These are phyloP conservation scores for Trichodelitschia bisporula DNA, from an alignment of 495 filamentous ascomycete genomes.

Conservation along the genomic window DNA sequence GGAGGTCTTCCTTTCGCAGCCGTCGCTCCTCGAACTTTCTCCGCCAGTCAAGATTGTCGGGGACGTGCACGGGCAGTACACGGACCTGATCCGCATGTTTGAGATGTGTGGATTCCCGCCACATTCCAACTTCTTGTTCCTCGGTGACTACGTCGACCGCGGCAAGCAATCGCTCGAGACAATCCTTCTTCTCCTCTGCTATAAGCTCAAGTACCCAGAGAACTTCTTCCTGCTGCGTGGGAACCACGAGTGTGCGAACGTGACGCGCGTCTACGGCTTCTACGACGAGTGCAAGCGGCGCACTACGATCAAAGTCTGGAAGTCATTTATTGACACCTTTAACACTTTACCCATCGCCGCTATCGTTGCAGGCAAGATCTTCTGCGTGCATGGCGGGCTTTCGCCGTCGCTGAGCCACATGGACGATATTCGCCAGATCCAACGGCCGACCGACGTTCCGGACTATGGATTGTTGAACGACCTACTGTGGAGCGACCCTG, in stretches of 20 bases:
- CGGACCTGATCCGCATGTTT: constrained; percentile 90
- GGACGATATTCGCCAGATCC: constrained; percentile 95
- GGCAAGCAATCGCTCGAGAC: constrained; percentile 96
- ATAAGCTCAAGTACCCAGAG: constrained; percentile 95
- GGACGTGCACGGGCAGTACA: constrained; percentile 95
- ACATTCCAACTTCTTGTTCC: constrained; percentile 78
- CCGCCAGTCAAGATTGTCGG: constrained; percentile 98
- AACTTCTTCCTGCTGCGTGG: constrained; percentile 96
- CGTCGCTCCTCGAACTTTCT: constrained; percentile 71
- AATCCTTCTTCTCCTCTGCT: constrained; percentile 84
- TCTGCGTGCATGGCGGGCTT: constrained; percentile 91
- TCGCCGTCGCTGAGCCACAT: constrained; percentile 85
- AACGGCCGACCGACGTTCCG: constrained; percentile 86
- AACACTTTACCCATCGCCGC: constrained; percentile 88
- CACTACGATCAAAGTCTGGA: constrained; percentile 98
- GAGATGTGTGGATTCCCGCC: constrained; percentile 99
- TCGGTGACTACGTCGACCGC: constrained; percentile 94
- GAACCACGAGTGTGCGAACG: constrained; percentile 97
- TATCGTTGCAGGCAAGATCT: constrained; percentile 95
- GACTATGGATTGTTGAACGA: constrained; percentile 95
- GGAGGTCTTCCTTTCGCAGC: constrained; percentile 78
- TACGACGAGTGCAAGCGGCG: constrained; percentile 98
- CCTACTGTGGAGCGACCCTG: constrained; percentile 91
- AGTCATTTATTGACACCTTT: constrained; percentile 95
- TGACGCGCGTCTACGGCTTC: constrained; percentile 94